Conservation (phyloP, 2,329 filamentous ascomycete species). For the Lecanicillium sp. region DNA sequence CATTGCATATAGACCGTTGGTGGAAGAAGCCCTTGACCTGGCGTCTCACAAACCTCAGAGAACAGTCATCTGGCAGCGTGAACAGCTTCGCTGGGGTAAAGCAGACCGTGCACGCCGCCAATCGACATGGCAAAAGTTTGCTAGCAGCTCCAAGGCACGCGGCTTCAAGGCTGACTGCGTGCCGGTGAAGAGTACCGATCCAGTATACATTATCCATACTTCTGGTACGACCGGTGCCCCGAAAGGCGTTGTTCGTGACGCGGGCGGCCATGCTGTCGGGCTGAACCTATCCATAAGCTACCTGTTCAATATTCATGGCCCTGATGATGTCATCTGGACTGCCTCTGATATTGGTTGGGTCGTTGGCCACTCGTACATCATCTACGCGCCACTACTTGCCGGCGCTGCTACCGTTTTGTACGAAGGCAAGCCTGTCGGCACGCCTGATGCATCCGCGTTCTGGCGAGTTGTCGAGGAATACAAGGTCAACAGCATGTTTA, state of each 20-base stretch:
- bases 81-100: slow-evolving; percentile 65
- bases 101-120: slow-evolving; percentile 63
- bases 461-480: slow-evolving; percentile 84
- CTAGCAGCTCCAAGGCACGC: slow-evolving; percentile 60
- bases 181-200: slow-evolving; percentile 67
- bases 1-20: slow-evolving; percentile 66
- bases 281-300: slow-evolving; percentile 76
- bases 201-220: slow-evolving; percentile 87
- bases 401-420: slow-evolving; percentile 83
- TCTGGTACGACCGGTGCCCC: slow-evolving; percentile 74
- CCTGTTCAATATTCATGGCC: slow-evolving; percentile 73
- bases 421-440: slow-evolving; percentile 90
- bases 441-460: slow-evolving; percentile 77
- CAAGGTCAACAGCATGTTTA: slow-evolving; percentile 76
- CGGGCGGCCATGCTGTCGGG: slow-evolving; percentile 80
- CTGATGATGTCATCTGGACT: slow-evolving; percentile 67
- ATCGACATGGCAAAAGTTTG: slow-evolving; percentile 70
- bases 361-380: slow-evolving; percentile 63
- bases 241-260: slow-evolving; percentile 76
- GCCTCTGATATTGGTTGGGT: slow-evolving; percentile 88
- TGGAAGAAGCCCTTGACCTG: slow-evolving; percentile 62
- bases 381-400: slow-evolving; percentile 78
- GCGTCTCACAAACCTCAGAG: slow-evolving; percentile 63
- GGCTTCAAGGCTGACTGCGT: slow-evolving; percentile 66
- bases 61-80: slow-evolving; percentile 76